phyloP scores from a whole-genome alignment of 2,329 filamentous ascomycete species.

The Alternaria gaisen region DNA sequence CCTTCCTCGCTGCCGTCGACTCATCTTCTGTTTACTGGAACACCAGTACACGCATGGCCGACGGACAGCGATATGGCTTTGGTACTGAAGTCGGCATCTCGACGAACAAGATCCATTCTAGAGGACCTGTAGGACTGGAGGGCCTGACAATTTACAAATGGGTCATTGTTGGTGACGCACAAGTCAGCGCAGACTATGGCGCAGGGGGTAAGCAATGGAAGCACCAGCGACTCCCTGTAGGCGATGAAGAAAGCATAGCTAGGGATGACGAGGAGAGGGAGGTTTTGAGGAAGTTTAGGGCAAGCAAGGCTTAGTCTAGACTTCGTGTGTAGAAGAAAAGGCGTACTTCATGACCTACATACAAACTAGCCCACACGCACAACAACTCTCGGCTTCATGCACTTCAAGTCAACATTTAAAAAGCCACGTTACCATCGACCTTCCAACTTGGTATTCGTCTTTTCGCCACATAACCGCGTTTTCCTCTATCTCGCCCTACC shows the following conservation, averaged over 20 bases:
- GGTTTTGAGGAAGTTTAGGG: conserved; percentile 45
- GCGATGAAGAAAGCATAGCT: conserved; percentile 40
- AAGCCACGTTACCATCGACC: neutral
- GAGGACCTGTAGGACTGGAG: conserved; percentile 92
- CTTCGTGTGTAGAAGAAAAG: neutral
- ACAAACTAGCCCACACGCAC: neutral
- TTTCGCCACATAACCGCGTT: neutral
- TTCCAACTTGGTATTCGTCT: neutral
- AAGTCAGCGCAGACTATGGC: conserved; percentile 79
- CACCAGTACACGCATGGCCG: conserved; percentile 89
- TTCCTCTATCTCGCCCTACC: neutral
- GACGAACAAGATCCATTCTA: conserved; percentile 97
- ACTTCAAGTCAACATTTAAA: neutral
- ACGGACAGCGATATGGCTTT: conserved; percentile 97
- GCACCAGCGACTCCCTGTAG: conserved; percentile 60
- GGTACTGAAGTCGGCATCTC: conserved; percentile 98
- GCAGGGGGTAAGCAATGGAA: conserved; percentile 64
- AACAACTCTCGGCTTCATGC: neutral
- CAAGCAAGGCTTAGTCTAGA: conserved; percentile 13
- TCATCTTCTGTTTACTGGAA: conserved; percentile 97
- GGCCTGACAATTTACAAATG: conserved; percentile 98
- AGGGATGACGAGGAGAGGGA: conserved; percentile 46
- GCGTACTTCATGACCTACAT: neutral
- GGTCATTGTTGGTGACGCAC: conserved; percentile 82
- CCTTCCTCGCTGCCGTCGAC: conserved; percentile 86